Evolutionary conservation across 768 basidiomycete genomes (phyloP).

Genomic region (Mycena belliarum): DNA sequence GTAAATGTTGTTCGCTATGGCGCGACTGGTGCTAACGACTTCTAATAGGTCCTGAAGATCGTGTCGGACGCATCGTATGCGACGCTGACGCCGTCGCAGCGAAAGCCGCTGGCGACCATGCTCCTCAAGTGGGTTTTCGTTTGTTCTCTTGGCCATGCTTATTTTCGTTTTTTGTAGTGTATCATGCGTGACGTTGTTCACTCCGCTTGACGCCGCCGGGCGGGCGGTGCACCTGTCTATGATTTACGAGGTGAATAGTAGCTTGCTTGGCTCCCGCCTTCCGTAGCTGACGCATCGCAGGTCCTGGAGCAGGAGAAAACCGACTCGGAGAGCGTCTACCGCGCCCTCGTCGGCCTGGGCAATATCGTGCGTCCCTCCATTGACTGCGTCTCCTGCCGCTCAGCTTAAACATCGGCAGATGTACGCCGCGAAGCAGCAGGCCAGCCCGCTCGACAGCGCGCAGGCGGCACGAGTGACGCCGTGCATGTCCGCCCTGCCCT

Average conservation of each 20-base stretch:
- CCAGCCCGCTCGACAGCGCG: slow-evolving; percentile 34
- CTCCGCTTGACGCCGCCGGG: slow-evolving; percentile 39
- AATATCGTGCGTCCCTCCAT: slow-evolving; percentile 55
- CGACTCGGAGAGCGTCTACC: slow-evolving; percentile 73
- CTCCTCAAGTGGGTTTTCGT: slow-evolving; percentile 79
- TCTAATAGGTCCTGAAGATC: slow-evolving; percentile 61
- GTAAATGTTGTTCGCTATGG: slow-evolving; percentile 33
- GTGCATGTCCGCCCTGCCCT: slow-evolving; percentile 40
- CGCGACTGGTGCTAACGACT: background rate
- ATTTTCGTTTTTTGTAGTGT: slow-evolving; percentile 43
- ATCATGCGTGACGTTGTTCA: slow-evolving; percentile 57
- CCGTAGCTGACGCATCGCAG: slow-evolving; percentile 28
- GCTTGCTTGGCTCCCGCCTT: background rate
- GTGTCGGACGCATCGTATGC: slow-evolving; percentile 58
- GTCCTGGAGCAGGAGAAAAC: slow-evolving; percentile 48
- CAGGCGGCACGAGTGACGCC: slow-evolving; percentile 44
- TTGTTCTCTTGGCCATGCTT: background rate
- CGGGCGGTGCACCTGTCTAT: slow-evolving; percentile 47
- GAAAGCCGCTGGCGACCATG: slow-evolving; percentile 67
- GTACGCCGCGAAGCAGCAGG: slow-evolving; percentile 44
- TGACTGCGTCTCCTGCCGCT: slow-evolving; percentile 11
- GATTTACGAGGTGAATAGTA: slow-evolving; percentile 45
- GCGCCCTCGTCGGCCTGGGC: slow-evolving; percentile 70
- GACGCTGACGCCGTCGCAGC: slow-evolving; percentile 48
- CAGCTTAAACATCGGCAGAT: too few relatives aligned